A percentile compares a stretch with the other conserved stretches of the same genome.
Conservation (phyloP, 768 basidiomycete species). For the Lentinula boryana region DNA sequence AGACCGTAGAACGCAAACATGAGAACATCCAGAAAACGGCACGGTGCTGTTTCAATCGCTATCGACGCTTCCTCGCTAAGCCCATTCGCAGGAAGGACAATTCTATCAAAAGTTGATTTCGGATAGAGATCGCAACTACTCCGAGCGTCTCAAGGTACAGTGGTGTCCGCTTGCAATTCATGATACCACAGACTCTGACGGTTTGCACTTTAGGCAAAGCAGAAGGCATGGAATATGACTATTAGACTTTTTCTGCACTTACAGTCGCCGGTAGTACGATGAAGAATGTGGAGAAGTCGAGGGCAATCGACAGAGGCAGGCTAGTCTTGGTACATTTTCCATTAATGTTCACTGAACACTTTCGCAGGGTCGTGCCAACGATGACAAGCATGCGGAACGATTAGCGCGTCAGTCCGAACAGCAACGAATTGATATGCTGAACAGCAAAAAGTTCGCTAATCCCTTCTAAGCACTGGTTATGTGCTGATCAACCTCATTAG, state of each 20-base stretch:
- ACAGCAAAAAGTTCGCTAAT: conserved; percentile 66
- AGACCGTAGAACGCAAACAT: conserved; percentile 50
- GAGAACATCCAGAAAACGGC: conserved; percentile 71
- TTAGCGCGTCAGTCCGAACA: conserved; percentile 71
- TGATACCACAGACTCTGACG: neutral
- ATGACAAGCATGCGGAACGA: conserved; percentile 74
- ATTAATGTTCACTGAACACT: neutral
- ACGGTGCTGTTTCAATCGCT: conserved; percentile 5
- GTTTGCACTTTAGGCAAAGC: conserved; percentile 18
- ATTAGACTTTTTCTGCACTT: neutral
- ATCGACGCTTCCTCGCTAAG: conserved; percentile 1
- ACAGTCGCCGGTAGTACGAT: conserved; percentile 53
- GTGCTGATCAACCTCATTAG: conserved; percentile 25
- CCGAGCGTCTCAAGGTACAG: conserved; percentile 63
- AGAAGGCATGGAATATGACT: conserved; percentile 18
- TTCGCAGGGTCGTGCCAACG: conserved; percentile 53
- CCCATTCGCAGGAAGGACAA: conserved; percentile 45
- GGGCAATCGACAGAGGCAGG: conserved; percentile 75
- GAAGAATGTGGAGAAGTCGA: conserved; percentile 73
- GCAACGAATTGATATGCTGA: conserved; percentile 71
- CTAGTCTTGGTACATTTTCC: conserved; percentile 14
- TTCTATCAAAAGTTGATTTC: conserved; percentile 67
- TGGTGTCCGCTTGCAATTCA: conserved; percentile 4
- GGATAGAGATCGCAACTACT: conserved; percentile 64
- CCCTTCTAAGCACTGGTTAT: no score